Evolutionary conservation across 2,329 filamentous ascomycete species (phyloP).

Genomic region (Xylaria sp.): DNA sequence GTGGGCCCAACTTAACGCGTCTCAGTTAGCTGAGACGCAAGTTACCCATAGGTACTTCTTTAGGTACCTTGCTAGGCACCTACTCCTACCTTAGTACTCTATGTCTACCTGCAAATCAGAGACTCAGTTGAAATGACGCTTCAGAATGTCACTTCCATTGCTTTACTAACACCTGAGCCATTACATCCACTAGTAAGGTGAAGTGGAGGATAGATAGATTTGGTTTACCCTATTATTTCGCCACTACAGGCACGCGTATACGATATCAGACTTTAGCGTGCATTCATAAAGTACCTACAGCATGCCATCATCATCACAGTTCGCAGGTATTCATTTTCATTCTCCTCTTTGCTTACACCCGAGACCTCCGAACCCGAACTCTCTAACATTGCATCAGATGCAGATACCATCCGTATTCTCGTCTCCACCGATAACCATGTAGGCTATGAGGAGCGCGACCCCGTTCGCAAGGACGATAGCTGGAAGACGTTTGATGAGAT

Average conservation of each 20-base stretch:
- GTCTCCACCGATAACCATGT: conserved; percentile 98
- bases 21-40: conserved; percentile 5
- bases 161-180: conserved; percentile 1
- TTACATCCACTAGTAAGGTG: background rate
- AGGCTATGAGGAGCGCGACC: conserved; percentile 92
- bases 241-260: background rate
- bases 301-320: conserved; percentile 45
- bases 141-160: conserved; percentile 17
- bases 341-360: background rate
- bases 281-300: conserved; percentile 2
- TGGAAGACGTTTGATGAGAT: conserved; percentile 97
- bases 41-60: background rate
- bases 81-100: background rate
- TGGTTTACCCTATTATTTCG: background rate
- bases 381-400: conserved; percentile 51
- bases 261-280: background rate
- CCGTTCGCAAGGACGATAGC: conserved; percentile 94
- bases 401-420: conserved; percentile 93
- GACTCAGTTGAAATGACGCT: conserved; percentile 3
- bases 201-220: background rate
- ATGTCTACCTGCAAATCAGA: background rate
- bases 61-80: background rate
- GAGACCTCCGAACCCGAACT: background rate
- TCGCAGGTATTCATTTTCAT: conserved; percentile 40
- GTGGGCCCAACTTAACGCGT: conserved; percentile 28